Conservation (phyloP, 1,284 basidiomycete species). For the Chiua sp. region DNA sequence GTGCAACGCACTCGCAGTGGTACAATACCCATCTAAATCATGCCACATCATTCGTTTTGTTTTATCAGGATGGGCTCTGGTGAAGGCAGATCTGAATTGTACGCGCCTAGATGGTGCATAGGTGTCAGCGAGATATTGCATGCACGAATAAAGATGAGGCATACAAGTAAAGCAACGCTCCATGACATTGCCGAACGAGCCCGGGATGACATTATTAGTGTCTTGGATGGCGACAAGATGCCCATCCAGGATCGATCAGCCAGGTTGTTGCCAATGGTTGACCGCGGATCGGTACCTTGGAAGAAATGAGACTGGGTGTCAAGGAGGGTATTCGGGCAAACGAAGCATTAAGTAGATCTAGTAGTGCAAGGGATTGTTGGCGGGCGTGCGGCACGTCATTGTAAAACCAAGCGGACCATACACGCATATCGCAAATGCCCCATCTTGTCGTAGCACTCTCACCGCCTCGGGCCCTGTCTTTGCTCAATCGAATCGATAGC, state of each 20-base stretch:
- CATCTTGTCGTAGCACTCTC: constrained; percentile 68
- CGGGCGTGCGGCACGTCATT: neutral
- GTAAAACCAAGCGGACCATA: constrained; percentile 21
- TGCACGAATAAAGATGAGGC: neutral
- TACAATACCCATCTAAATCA: constrained; percentile 70
- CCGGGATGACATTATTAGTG: constrained; percentile 46
- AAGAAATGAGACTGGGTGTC: constrained; percentile 61
- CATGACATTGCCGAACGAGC: constrained; percentile 46
- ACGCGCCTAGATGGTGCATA: constrained; percentile 29
- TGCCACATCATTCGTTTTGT: constrained; percentile 64
- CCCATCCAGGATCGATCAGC: constrained; percentile 75
- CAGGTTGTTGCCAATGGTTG: constrained; percentile 78
- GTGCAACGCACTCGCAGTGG: constrained; percentile 76
- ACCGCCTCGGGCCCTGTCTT: constrained; percentile 73
- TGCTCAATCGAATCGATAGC: constrained; percentile 88
- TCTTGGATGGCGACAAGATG: constrained; percentile 74
- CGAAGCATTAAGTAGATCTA: constrained; percentile 86
- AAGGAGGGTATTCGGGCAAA: constrained; percentile 62
- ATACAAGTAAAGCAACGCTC: constrained; percentile 31
- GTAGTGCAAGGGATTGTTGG: neutral
- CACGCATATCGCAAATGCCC: constrained; percentile 79
- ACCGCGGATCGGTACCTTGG: constrained; percentile 58
- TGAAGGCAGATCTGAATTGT: constrained; percentile 50
- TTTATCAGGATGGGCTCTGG: constrained; percentile 63
- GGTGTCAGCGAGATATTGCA: too few relatives aligned